Evolutionary conservation across 495 filamentous ascomycete species (phyloP).

Genomic region (Podospora anserina): DNA sequence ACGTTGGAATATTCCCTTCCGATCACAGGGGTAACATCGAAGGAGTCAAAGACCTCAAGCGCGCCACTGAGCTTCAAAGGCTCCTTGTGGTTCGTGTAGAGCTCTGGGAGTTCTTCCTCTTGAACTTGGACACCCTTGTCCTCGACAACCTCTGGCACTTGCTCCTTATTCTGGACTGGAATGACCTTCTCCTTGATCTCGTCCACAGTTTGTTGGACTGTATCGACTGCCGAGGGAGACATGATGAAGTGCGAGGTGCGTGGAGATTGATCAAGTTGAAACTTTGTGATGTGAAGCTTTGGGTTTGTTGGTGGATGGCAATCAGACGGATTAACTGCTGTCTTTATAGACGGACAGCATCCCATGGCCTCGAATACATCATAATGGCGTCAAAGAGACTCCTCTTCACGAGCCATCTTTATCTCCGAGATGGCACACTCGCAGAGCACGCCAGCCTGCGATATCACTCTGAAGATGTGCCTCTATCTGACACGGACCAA

Average conservation of each 20-base stretch:
- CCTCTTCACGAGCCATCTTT: neutral
- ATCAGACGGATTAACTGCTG: neutral
- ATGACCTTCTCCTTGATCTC: constrained; percentile 32
- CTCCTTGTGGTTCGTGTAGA: constrained; percentile 26
- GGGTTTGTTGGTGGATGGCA: neutral
- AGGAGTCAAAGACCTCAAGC: constrained; percentile 55
- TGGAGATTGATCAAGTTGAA: neutral
- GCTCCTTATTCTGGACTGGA: constrained; percentile 19
- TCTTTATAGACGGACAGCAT: neutral
- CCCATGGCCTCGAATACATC: neutral
- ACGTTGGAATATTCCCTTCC: constrained; percentile 62
- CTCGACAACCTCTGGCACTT: neutral
- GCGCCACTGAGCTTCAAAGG: constrained; percentile 52
- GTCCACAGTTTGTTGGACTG: constrained; percentile 23
- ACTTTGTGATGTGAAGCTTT: neutral
- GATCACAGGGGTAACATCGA: constrained; percentile 66
- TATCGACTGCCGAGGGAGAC: constrained; percentile 34
- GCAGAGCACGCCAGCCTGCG: neutral
- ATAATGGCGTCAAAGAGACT: neutral
- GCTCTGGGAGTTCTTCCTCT: constrained; percentile 18
- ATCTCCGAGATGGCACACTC: neutral
- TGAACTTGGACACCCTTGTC: neutral
- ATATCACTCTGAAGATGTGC: neutral
- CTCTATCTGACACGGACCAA: neutral
- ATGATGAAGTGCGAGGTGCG: constrained; percentile 15